These are phyloP conservation scores for Abelmoschus esculentus DNA, from an alignment of 345 rosid species.

Conservation along the genomic window DNA sequence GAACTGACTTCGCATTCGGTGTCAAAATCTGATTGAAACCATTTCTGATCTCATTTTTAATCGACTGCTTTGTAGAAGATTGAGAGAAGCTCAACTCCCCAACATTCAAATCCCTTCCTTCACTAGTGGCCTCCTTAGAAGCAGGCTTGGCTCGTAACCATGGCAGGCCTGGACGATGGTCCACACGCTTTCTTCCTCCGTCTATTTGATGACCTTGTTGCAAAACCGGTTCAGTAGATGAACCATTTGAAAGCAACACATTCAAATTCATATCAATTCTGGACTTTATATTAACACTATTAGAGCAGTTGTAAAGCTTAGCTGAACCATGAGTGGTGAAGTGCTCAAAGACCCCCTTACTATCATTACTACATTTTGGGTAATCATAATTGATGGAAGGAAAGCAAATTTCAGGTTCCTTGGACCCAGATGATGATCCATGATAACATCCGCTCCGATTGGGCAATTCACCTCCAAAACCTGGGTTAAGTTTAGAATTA, in stretches of 20 bases:
- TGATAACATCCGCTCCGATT: constrained; percentile 40
- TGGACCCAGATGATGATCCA: constrained; percentile 48
- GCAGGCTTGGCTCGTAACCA: constrained; percentile 55
- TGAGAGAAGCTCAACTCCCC: constrained; percentile 26
- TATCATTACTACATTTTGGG: constrained; percentile 26
- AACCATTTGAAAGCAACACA: constrained; percentile 32
- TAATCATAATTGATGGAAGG: constrained; percentile 17
- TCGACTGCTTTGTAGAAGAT: constrained; percentile 28
- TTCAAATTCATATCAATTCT: constrained; percentile 43
- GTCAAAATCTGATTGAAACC: constrained; percentile 19
- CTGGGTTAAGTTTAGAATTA: constrained; percentile 34
- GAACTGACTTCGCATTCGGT: constrained; percentile 31
- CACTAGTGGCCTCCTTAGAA: constrained; percentile 26
- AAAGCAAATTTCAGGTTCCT: constrained; percentile 24
- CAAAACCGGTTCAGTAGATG: constrained; percentile 25
- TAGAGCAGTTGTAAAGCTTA: constrained; percentile 25
- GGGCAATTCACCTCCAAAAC: constrained; percentile 37
- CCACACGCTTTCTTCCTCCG: constrained; percentile 41
- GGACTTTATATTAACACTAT: constrained; percentile 25
- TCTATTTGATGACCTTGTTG: constrained; percentile 30
- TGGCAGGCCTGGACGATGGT: constrained; percentile 38
- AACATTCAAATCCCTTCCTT: constrained; percentile 38
- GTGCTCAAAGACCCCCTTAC: constrained; percentile 23
- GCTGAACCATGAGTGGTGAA: constrained; percentile 19
- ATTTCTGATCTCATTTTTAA: constrained; percentile 30